Base-by-base conservation (phyloP, 176 grass and related monocot species). In the Paspalum vaginatum region DNA sequence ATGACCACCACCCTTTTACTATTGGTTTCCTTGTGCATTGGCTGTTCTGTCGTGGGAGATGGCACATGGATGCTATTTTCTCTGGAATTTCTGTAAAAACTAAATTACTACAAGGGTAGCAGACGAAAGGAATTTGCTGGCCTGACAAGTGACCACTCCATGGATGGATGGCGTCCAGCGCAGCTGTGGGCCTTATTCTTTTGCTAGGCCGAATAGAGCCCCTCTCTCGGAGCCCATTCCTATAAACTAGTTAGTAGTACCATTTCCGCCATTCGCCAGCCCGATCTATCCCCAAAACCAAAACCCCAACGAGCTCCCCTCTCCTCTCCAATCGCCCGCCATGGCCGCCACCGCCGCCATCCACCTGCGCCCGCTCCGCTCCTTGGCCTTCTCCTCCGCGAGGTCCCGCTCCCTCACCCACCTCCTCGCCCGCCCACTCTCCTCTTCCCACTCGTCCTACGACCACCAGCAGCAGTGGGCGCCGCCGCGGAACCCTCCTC, bases 271-370 rank as follows among this genome's bases (percentile, higher is more conserved):
- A 64, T 65, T 52, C 32, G 76, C 17, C 18, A 38, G 45, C 60
- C 55, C 53, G 37, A 61, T 83, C 85, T 72, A 32, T 32, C 32
- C 32, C 32, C 32, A 32, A 32, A 32, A 32, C 32, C 32, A 32
- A 32, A 32, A 32, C 32, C 32, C 32, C 32, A 32, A 3, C 32
- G 32, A 45, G 42, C 59, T n/a, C n/a, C n/a, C n/a, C n/a, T n/a
- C n/a, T n/a, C n/a, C 61, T 51, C 26, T 21, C 45, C 66, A 24
- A 25, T 71, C 83, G 78, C 10, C 59, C 7, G 5, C 78, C 65
- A 85, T 86, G 82, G 74, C 88, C 40, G 21, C 74, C 74, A 26
- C 82, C 83, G 83, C 76, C 77, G 79, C 86, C 54, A 78, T 86
- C 78, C 70, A 53, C 56, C 74, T 64, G n/a, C 48, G 26, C 0